Conservation (phyloP, 306 rosid genomes). For the Malus sylvestris region DNA sequence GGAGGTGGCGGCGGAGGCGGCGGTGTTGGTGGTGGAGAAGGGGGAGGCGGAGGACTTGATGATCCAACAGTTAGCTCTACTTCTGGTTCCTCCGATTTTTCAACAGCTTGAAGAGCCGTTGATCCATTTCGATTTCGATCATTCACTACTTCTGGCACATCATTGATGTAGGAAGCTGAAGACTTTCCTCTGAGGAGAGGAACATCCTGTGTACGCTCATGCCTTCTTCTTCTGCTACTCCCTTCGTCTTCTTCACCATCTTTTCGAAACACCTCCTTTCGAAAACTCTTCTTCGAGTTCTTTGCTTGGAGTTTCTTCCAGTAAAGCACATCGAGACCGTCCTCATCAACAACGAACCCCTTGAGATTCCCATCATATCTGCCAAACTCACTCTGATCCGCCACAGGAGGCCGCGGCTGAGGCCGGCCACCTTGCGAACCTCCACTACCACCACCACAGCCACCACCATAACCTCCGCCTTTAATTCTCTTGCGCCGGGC, state of each 20-base stretch:
- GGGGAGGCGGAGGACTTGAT: slow-evolving; percentile 20
- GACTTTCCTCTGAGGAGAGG: slow-evolving; percentile 80
- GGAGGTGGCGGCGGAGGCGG: slow-evolving; percentile 2
- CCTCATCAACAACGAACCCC: slow-evolving; percentile 77
- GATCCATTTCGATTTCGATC: slow-evolving; percentile 4
- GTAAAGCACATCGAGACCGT: slow-evolving; percentile 86
- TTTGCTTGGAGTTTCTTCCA: slow-evolving; percentile 69
- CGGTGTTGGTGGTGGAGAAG: slow-evolving; percentile 15
- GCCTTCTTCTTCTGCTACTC: slow-evolving; percentile 10
- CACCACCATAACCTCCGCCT: neutral
- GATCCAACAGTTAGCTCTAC: slow-evolving; percentile 5
- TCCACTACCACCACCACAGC: neutral
- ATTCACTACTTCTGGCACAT: slow-evolving; percentile 24
- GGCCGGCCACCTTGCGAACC: neutral
- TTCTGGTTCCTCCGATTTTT: slow-evolving; percentile 23
- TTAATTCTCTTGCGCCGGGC: slow-evolving; percentile 21
- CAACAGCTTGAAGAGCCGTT: slow-evolving; percentile 10
- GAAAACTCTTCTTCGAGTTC: slow-evolving; percentile 19
- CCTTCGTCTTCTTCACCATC: slow-evolving; percentile 7
- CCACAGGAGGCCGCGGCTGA: slow-evolving; percentile 21
- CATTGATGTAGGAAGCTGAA: slow-evolving; percentile 52
- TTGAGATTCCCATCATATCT: slow-evolving; percentile 45
- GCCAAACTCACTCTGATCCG: slow-evolving; percentile 26
- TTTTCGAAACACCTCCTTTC: neutral
- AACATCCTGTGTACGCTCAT: slow-evolving; percentile 38